phyloP scores from a whole-genome alignment of 2,329 filamentous ascomycete species.

The Elsinoe arachidis region DNA sequence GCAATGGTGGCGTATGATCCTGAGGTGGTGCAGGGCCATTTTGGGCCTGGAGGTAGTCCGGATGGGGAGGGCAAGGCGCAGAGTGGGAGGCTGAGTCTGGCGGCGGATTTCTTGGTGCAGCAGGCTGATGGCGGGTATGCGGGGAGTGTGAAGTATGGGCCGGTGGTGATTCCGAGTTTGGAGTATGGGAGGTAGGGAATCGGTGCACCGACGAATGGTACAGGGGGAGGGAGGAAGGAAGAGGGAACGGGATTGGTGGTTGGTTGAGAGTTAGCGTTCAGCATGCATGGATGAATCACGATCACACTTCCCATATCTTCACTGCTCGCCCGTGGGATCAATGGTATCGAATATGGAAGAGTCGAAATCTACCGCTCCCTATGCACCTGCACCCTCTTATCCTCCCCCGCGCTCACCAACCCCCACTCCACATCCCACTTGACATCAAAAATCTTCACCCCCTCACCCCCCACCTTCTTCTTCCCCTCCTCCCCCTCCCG shows the following conservation, averaged over 20 bases:
- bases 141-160: slow-evolving; percentile 87
- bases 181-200: slow-evolving; percentile 38
- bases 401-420: slow-evolving; percentile 85
- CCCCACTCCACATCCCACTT: slow-evolving; percentile 79
- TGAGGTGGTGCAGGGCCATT: slow-evolving; percentile 52
- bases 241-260: neutral
- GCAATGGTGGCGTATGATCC: slow-evolving; percentile 93
- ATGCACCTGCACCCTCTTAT: slow-evolving; percentile 92
- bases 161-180: slow-evolving; percentile 77
- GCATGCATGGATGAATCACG: neutral
- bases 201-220: too few species aligned
- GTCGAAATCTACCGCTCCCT: slow-evolving; percentile 31
- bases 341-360: neutral
- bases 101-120: slow-evolving; percentile 95
- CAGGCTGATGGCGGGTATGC: slow-evolving; percentile 68
- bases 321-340: neutral
- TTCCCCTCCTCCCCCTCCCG: slow-evolving; percentile 57
- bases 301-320: neutral
- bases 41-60: slow-evolving; percentile 21
- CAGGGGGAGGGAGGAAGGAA: neutral
- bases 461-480: slow-evolving; percentile 61
- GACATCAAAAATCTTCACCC: slow-evolving; percentile 82
- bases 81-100: slow-evolving; percentile 60
- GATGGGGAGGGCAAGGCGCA: slow-evolving; percentile 28
- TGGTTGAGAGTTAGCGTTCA: neutral